A percentile compares a stretch with the other conserved stretches of the same genome.
These are phyloP conservation scores for Psidium guajava DNA, from an alignment of 345 rosid genomes.

Conservation along the genomic window DNA sequence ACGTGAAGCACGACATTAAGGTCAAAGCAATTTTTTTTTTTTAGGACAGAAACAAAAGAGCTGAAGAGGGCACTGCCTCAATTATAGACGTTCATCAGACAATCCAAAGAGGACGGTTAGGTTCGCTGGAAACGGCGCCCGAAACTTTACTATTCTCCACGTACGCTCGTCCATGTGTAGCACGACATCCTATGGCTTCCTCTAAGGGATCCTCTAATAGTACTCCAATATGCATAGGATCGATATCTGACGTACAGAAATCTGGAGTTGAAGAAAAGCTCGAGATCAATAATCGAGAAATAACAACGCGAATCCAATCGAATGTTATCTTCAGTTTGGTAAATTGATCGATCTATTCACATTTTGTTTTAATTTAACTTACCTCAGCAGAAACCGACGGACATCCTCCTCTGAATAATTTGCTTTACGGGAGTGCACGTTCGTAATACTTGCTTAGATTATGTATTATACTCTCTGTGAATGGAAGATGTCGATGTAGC, in stretches of 20 bases:
- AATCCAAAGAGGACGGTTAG: background rate
- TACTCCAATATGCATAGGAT: background rate
- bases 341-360: rapidly evolving
- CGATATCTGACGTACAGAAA: background rate
- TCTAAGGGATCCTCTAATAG: background rate
- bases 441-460: background rate
- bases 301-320: background rate
- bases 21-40: background rate
- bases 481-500: background rate
- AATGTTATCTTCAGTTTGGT: background rate
- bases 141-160: background rate
- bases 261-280: background rate
- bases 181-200: background rate
- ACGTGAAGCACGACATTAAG: background rate
- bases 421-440: background rate
- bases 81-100: background rate
- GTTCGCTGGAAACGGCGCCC: background rate
- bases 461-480: background rate
- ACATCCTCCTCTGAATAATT: background rate
- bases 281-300: background rate
- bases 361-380: background rate
- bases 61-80: background rate
- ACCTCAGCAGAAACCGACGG: background rate
- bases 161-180: background rate
- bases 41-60: background rate